Conservation (phyloP, 2,329 filamentous ascomycete species). For the Cytospora schulzeri region DNA sequence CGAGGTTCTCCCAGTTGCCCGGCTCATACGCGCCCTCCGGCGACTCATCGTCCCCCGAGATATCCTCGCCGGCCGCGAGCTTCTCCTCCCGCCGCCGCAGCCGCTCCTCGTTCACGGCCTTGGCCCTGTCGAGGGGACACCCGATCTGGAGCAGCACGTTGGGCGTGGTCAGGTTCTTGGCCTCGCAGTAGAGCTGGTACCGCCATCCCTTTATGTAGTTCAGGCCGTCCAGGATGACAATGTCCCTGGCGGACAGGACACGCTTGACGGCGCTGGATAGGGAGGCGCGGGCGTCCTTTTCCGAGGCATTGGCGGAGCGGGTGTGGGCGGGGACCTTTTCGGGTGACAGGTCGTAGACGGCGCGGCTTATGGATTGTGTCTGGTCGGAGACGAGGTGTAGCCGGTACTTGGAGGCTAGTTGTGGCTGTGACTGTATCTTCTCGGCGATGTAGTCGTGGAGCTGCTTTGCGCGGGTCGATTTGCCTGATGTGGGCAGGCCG, state of each 20-base stretch:
- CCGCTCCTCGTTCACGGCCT: constrained; percentile 61
- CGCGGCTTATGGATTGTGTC: constrained; percentile 66
- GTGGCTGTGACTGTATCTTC: constrained; percentile 49
- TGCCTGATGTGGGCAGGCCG: constrained; percentile 69
- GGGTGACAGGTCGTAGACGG: constrained; percentile 69
- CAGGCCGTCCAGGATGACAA: constrained; percentile 77
- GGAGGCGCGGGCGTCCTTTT: constrained; percentile 79
- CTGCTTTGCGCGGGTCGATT: constrained; percentile 67
- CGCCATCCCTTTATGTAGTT: constrained; percentile 93
- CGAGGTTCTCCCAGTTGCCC: constrained; percentile 74
- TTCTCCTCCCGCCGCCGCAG: constrained; percentile 40
- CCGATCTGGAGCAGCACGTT: constrained; percentile 73
- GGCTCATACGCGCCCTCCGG: constrained; percentile 51
- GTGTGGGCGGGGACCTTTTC: constrained; percentile 56
- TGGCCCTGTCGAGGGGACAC: constrained; percentile 54
- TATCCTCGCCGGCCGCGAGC: constrained; percentile 40
- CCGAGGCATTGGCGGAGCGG: constrained; percentile 71
- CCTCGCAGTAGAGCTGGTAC: constrained; percentile 84
- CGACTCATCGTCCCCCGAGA: constrained; percentile 35
- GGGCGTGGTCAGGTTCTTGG: constrained; percentile 75
- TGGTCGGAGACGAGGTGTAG: constrained; percentile 77
- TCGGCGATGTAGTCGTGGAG: constrained; percentile 65
- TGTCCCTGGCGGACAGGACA: constrained; percentile 68
- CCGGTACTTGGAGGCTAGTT: constrained; percentile 52
- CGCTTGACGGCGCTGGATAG: constrained; percentile 80